Evolutionary conservation across 768 basidiomycete genomes (phyloP).

Genomic region (Xerocomus brunneocitrinus): DNA sequence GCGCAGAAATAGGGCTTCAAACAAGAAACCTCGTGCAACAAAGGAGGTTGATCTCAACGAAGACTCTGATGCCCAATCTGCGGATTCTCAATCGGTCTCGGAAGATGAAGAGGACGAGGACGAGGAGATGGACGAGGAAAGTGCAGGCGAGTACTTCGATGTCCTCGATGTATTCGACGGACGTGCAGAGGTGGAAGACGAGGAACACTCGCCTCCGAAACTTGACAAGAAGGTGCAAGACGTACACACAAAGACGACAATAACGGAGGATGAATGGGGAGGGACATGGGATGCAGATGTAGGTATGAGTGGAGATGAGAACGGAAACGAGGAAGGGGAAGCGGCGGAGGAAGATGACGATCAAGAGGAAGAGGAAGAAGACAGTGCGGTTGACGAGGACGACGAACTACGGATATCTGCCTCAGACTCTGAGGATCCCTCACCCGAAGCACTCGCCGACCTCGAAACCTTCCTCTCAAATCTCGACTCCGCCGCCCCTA

Average conservation of each 20-base stretch:
- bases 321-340: constrained; percentile 28
- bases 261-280: constrained; percentile 36
- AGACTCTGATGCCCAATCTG: constrained; percentile 35
- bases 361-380: constrained; percentile 28
- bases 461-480: constrained; percentile 69
- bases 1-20: constrained; percentile 20
- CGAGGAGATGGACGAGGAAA: constrained; percentile 45
- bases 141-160: constrained; percentile 57
- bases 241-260: constrained; percentile 51
- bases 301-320: constrained; percentile 35
- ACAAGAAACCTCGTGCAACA: constrained; percentile 30
- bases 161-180: constrained; percentile 65
- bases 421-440: constrained; percentile 44
- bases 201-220: constrained; percentile 9
- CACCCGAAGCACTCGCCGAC: constrained; percentile 58
- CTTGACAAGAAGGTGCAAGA: constrained; percentile 1
- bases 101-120: constrained; percentile 34
- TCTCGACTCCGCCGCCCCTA: constrained; percentile 50
- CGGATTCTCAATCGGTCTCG: constrained; percentile 14
- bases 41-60: constrained; percentile 68
- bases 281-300: constrained; percentile 19
- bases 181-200: constrained; percentile 37
- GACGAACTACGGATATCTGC: constrained; percentile 47
- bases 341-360: constrained; percentile 30
- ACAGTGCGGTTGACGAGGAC: constrained; percentile 26